Percentiles rank a stretch among this genome's conserved stretches.
These are phyloP conservation scores for Pseudocercospora cruenta DNA, from an alignment of 2,329 filamentous ascomycete genomes.

Conservation along the genomic window DNA sequence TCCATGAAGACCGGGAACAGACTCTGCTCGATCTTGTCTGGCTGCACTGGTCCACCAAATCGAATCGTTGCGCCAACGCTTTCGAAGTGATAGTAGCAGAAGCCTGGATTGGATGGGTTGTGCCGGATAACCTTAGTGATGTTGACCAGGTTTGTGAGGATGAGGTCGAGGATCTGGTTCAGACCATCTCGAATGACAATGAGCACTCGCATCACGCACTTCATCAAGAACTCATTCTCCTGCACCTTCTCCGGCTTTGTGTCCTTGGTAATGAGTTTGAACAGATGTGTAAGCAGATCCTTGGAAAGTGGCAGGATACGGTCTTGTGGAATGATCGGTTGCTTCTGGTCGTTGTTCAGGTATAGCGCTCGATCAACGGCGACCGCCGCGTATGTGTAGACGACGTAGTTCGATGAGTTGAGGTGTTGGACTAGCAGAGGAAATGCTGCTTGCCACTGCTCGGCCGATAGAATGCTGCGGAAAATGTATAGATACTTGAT, in stretches of 20 bases:
- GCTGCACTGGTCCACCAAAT: conserved; percentile 69
- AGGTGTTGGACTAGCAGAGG: conserved; percentile 89
- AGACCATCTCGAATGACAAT: conserved; percentile 89
- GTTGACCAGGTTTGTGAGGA: conserved; percentile 81
- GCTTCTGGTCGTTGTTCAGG: conserved; percentile 73
- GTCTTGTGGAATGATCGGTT: conserved; percentile 76
- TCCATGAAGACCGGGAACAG: conserved; percentile 82
- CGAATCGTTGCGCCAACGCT: conserved; percentile 86
- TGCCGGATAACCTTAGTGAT: conserved; percentile 91
- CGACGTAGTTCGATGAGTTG: conserved; percentile 87
- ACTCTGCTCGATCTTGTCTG: conserved; percentile 74
- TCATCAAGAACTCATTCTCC: conserved; percentile 98
- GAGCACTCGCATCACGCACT: conserved; percentile 95
- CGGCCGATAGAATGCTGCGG: conserved; percentile 87
- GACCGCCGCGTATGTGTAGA: conserved; percentile 96
- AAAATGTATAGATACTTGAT: conserved; percentile 99
- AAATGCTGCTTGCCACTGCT: conserved; percentile 89
- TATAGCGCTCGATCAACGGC: conserved; percentile 92
- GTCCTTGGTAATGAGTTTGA: conserved; percentile 86
- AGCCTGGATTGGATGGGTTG: conserved; percentile 95
- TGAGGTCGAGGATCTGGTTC: conserved; percentile 70
- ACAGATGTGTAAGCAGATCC: conserved; percentile 85
- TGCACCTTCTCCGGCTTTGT: conserved; percentile 87
- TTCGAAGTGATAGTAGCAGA: conserved; percentile 99
- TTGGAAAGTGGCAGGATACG: conserved; percentile 82